Conservation (phyloP, 306 rosid species). For the Boehmeria nivea region DNA sequence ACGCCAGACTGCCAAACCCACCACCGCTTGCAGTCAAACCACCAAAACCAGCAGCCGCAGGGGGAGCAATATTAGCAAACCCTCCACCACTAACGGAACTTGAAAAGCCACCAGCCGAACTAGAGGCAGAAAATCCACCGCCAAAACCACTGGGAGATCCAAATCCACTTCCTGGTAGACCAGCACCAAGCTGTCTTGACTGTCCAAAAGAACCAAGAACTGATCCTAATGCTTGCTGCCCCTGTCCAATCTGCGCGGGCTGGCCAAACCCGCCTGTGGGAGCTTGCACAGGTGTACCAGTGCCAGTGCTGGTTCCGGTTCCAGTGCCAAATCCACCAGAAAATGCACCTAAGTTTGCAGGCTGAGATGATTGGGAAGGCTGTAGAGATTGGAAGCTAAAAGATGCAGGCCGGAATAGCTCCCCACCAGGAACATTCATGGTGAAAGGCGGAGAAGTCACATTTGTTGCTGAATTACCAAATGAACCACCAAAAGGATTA, state of each 20-base stretch:
- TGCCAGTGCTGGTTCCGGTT: background rate
- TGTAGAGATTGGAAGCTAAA: constrained; percentile 55
- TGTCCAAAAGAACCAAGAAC: constrained; percentile 91
- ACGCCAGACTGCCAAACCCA: constrained; percentile 23
- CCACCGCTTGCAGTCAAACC: constrained; percentile 21
- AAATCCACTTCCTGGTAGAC: constrained; percentile 50
- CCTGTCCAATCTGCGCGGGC: constrained; percentile 64
- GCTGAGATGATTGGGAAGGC: constrained; percentile 39
- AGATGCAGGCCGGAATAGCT: constrained; percentile 80
- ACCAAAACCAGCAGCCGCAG: constrained; percentile 26
- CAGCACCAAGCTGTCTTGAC: constrained; percentile 77
- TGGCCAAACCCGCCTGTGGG: constrained; percentile 59
- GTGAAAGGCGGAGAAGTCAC: constrained; percentile 33
- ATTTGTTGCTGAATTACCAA: constrained; percentile 41
- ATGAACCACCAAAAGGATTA: constrained; percentile 74
- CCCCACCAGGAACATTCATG: constrained; percentile 54
- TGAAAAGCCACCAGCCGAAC: constrained; percentile 23
- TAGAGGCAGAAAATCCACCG: constrained; percentile 34
- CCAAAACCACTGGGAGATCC: constrained; percentile 64
- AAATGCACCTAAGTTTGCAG: constrained; percentile 50
- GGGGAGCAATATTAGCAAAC: constrained; percentile 32
- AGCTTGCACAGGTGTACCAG: constrained; percentile 29
- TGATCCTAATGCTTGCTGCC: constrained; percentile 86
- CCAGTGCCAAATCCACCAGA: constrained; percentile 53
- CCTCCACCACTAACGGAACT: constrained; percentile 43